Base-by-base conservation (phyloP, 202 grass and related monocot species). In the Panicum virgatum region DNA sequence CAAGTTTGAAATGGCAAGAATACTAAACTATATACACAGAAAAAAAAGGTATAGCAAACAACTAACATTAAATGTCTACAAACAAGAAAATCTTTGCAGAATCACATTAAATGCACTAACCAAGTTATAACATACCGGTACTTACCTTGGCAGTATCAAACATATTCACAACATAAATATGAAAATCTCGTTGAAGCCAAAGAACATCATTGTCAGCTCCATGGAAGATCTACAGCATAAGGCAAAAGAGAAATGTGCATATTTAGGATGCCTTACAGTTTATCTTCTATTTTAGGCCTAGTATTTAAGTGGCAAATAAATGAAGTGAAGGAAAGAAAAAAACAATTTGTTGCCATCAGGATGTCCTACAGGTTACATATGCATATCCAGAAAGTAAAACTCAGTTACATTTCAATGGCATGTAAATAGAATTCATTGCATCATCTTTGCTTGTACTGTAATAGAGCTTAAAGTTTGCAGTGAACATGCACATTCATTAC, bases 161-260 rank as follows among this genome's bases (percentile, higher is more conserved):
- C 90, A 98, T 98, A 86, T 98, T 93, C 43, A 95, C 86, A 5
- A 95, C 90, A 85, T 98, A 98, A 80, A 98, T 98, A 87, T 98
- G 92, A 70, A 98, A 98, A 82, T 98, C 96, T 64, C 96, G 90
- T 79, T 95, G 96, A 71, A 98, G 92, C 96, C 96, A 98, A 86
- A 95, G 80, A 76, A 98, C 84, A 90, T 95, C 92, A 80, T 95
- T 98, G 78, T 98, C 96, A 91, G 92, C 82, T 75, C 96, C 96
- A 75, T 98, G 96, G 77, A 98, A 94, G 47, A 98, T 76, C 96
- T 98, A 82, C n/a, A 62, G 44, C 32, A 89, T 36, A 78, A 75
- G 62, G 39, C 6, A 52, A 66, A 50, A 72, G 42, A 50, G 29
- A 66, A 85, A 66, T 76, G 9, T 78, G 63, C 9, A 10, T 51